Evolutionary conservation across 805 yeast genomes (phyloP).

Genomic region (Alloascoidea africana): DNA sequence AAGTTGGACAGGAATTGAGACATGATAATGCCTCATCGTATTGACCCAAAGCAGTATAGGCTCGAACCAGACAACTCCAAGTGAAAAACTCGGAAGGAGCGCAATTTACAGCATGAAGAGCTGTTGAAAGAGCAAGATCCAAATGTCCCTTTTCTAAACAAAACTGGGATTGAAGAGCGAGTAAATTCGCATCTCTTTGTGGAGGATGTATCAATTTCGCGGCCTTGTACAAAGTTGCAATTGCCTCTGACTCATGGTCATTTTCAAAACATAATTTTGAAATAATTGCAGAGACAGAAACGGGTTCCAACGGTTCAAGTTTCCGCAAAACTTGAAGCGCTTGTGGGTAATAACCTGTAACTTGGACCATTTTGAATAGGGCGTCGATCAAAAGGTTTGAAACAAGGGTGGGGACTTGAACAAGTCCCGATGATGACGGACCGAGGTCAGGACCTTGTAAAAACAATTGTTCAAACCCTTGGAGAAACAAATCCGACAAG

Average conservation of each 20-base stretch:
- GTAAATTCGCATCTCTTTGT: slow-evolving; percentile 41
- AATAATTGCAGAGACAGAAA: slow-evolving; percentile 24
- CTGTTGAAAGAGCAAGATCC: slow-evolving; percentile 44
- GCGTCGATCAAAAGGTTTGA: slow-evolving; percentile 67
- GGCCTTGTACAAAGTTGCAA: slow-evolving; percentile 24
- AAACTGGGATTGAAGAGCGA: slow-evolving; percentile 50
- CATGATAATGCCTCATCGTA: slow-evolving; percentile 46
- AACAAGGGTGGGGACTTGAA: slow-evolving; percentile 49
- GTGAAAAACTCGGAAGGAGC: slow-evolving; percentile 65
- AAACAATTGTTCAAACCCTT: slow-evolving; percentile 53
- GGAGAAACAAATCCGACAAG: slow-evolving; percentile 37
- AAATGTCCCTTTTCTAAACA: slow-evolving; percentile 37
- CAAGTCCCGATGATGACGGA: slow-evolving; percentile 34
- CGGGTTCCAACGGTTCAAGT: background rate
- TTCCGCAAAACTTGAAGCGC: background rate
- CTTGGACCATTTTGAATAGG: slow-evolving; percentile 42
- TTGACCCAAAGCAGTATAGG: slow-evolving; percentile 41
- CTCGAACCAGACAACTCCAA: slow-evolving; percentile 53
- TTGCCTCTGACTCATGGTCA: slow-evolving; percentile 33
- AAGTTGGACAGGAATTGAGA: slow-evolving; percentile 66
- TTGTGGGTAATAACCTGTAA: slow-evolving; percentile 35
- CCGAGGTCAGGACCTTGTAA: slow-evolving; percentile 56
- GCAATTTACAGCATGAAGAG: slow-evolving; percentile 43
- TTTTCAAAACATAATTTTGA: slow-evolving; percentile 30
- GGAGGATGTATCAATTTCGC: slow-evolving; percentile 21